Evolutionary conservation across 768 basidiomycete species (phyloP), one percentile per base, ranked within the genome.

Genomic region (Dendrothele bispora): DNA sequence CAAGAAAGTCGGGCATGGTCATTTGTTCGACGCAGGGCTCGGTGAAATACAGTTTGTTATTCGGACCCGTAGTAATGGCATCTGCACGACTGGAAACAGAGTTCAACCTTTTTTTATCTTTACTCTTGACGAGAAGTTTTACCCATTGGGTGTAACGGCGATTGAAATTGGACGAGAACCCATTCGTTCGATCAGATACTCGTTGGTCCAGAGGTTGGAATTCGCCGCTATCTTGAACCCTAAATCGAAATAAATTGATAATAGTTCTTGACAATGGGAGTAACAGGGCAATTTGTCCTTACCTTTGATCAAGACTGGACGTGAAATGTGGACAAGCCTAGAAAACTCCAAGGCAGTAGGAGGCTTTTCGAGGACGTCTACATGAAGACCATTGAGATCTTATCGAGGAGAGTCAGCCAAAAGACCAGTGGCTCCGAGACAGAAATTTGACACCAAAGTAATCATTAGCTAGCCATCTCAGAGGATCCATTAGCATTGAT

Each of bases 81-180:
- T 95, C 91, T 50, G 91, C 91, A 48, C 79, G 79, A 18, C 90
- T 90, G 55, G 36, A 43, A 21, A 38, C 24, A 43, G 54, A 53
- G 39, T 49, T 49, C 56, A 46, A n/a, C 30, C 30, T 32, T 37
- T 37, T 8, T n/a, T 17, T 12, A 15, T 7, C n/a, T 26, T 46
- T 12, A 15, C 21, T 17, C 36, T 7, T 35, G 15, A 36, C 49
- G 14, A 17, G 6, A 18, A 30, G 12, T 50, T 77, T 53, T 53
- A 91, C 92, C 91, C 92, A 52, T 91, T 81, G 0, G 91, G 89
- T 5, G 92, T 94, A 34, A 87, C 74, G 2, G 91, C 88, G 25
- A 95, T 80, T 6, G 87, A 86, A 30, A 94, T 75, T 26, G 53
- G 44, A 22, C 63, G 63, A 4, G 78, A 65, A 3, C 75, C 81